Conservation (phyloP, 163 green algal genomes). For the Scenedesmus sp. region DNA sequence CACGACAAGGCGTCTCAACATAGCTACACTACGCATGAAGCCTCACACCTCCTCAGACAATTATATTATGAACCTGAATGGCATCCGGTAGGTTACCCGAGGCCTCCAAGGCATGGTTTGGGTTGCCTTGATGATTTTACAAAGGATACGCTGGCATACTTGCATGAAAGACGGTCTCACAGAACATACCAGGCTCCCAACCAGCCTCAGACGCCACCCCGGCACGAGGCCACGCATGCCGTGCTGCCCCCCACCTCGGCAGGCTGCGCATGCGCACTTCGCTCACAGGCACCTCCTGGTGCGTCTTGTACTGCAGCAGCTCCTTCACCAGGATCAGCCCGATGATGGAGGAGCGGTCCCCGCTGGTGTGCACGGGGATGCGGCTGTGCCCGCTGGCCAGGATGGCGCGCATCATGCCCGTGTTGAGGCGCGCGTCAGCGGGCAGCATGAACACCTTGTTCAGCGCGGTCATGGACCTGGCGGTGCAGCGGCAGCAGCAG, state of each 20-base stretch:
- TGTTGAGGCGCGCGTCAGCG: slow-evolving; percentile 77
- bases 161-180: too few species aligned
- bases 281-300: slow-evolving; percentile 66
- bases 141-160: too few species aligned
- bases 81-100: too few species aligned
- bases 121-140: too few species aligned
- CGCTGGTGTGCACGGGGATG: slow-evolving; percentile 83
- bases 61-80: too few species aligned
- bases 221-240: too few species aligned
- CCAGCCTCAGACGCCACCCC: too few species aligned
- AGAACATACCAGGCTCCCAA: too few species aligned
- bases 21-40: too few species aligned
- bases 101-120: too few species aligned
- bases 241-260: slow-evolving; percentile 54
- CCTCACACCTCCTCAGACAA: too few species aligned
- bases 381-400: slow-evolving; percentile 87
- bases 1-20: too few species aligned
- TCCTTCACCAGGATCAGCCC: slow-evolving; percentile 68
- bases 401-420: slow-evolving; percentile 77
- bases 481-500: background rate
- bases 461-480: slow-evolving; percentile 86
- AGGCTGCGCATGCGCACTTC: slow-evolving; percentile 72
- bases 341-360: slow-evolving; percentile 62
- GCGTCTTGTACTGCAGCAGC: slow-evolving; percentile 74
- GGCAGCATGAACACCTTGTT: slow-evolving; percentile 94